Percentiles rank a stretch among this genome's conserved stretches.
These are phyloP conservation scores for Ceratocystis diversiconidia DNA, from an alignment of 2,329 filamentous ascomycete species.

Conservation along the genomic window DNA sequence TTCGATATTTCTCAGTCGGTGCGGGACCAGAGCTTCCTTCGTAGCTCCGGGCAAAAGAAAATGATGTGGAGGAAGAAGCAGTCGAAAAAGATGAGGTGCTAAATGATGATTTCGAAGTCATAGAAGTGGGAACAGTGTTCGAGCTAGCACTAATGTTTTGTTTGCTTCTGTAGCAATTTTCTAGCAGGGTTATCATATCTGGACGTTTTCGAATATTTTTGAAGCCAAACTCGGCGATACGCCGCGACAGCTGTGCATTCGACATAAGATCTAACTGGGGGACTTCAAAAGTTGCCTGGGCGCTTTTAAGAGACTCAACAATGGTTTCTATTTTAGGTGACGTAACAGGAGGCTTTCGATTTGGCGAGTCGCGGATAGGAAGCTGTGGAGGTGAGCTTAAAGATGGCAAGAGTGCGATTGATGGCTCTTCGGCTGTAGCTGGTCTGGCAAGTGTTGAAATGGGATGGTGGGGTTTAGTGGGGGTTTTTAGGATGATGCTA, in stretches of 20 bases:
- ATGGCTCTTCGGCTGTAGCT: background rate
- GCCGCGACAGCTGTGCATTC: slow-evolving; percentile 46
- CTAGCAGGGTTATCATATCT: slow-evolving; percentile 54
- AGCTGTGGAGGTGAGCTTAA: slow-evolving; percentile 6
- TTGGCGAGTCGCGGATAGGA: slow-evolving; percentile 13
- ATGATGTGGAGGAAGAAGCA: background rate
- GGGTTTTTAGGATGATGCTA: background rate
- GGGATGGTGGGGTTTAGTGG: background rate
- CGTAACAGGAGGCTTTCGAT: background rate
- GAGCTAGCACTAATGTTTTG: slow-evolving; percentile 21
- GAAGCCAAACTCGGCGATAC: slow-evolving; percentile 54
- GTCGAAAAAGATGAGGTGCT: background rate
- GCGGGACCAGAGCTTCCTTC: background rate
- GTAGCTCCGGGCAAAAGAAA: background rate
- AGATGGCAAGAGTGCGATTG: background rate
- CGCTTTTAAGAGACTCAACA: slow-evolving; percentile 4
- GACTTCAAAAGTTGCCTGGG: background rate
- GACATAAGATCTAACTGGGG: slow-evolving; percentile 50
- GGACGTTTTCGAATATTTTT: slow-evolving; percentile 54
- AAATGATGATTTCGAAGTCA: slow-evolving; percentile 1
- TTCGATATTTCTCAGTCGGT: background rate
- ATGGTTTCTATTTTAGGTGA: background rate
- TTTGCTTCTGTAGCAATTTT: slow-evolving; percentile 57
- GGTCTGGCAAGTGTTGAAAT: background rate
- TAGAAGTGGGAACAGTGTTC: background rate